Evolutionary conservation across 169 alveolate genomes (phyloP).

Genomic region (Babesia divergens): DNA sequence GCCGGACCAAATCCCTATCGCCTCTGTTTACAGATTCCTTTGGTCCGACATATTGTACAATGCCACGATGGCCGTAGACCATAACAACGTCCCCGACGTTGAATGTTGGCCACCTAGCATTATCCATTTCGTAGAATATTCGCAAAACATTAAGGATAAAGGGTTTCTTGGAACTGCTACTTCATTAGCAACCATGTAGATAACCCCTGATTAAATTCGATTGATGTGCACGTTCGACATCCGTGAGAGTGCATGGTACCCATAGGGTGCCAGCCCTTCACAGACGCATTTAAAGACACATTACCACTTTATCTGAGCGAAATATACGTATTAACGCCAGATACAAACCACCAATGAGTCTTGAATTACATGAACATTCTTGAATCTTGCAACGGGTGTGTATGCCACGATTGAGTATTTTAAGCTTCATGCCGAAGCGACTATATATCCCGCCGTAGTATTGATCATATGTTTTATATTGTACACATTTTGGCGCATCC

Average conservation of each 20-base stretch:
- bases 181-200: too few relatives aligned
- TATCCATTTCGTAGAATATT: constrained; percentile 7
- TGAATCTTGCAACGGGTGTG: too few relatives aligned
- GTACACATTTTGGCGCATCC: too few relatives aligned
- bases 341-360: too few relatives aligned
- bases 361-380: too few relatives aligned
- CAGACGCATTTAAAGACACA: too few relatives aligned
- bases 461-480: too few relatives aligned
- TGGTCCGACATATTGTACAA: constrained; percentile 35
- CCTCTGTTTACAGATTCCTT: constrained; percentile 34
- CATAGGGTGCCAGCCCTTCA: background rate
- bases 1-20: constrained; percentile 22
- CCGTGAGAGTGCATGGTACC: constrained; percentile 6
- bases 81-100: constrained; percentile 56
- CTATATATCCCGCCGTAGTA: too few relatives aligned
- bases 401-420: too few relatives aligned
- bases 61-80: constrained; percentile 63
- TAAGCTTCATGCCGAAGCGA: too few relatives aligned
- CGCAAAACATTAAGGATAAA: background rate
- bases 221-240: background rate
- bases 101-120: background rate
- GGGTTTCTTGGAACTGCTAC: background rate
- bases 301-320: too few relatives aligned
- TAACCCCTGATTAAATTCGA: background rate
- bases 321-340: too few relatives aligned